Evolutionary conservation across 139 green algal species (phyloP), one percentile per base, ranked within the genome.

Genomic region (Gonium pectorale): DNA sequence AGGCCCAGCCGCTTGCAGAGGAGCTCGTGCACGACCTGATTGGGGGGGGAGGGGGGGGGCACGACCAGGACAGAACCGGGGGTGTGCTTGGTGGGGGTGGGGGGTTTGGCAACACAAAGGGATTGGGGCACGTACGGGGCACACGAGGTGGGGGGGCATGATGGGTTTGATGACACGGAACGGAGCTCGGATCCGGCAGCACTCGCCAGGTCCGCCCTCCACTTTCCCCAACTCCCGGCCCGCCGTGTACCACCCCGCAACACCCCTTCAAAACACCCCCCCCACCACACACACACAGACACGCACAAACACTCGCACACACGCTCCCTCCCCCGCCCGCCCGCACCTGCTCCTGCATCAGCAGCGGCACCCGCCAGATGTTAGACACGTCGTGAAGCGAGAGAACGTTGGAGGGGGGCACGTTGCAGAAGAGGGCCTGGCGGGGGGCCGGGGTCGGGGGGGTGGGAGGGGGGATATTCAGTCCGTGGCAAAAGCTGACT

Each of bases 301-400:
- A 63, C 0, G 19, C 60, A 24, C 60, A 19, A 11, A 41, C 31
- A 24, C 22, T n/a, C n/a, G n/a, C n/a, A n/a, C n/a, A n/a, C n/a
- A n/a, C n/a, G n/a, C n/a, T n/a, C n/a, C 37, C n/a, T 13, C 35
- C 64, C 15, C 43, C 70, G 4, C 31, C 2, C 46, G 31, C 70
- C 33, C 70, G 2, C 56, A 82, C 75, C 75, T 82, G 88, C 35
- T 80, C 86, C 89, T 93, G 85, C 88, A 99, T 93, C 64, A 99
- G 68, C 49, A 97, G 79, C 3, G 96, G 95, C 43, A 98, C 95
- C n/a, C 98, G 95, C 97, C 97, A 99, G 85, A 99, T 99, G 93
- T 99, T 99, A 89, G 88, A 95, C 21, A 99, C 97, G 66, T 99
- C 96, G 85, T 98, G 94, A 88, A 99, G 95, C 40, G 95, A 99